These are phyloP conservation scores for Parathielavia appendiculata DNA, from an alignment of 495 filamentous ascomycete genomes.

Conservation along the genomic window DNA sequence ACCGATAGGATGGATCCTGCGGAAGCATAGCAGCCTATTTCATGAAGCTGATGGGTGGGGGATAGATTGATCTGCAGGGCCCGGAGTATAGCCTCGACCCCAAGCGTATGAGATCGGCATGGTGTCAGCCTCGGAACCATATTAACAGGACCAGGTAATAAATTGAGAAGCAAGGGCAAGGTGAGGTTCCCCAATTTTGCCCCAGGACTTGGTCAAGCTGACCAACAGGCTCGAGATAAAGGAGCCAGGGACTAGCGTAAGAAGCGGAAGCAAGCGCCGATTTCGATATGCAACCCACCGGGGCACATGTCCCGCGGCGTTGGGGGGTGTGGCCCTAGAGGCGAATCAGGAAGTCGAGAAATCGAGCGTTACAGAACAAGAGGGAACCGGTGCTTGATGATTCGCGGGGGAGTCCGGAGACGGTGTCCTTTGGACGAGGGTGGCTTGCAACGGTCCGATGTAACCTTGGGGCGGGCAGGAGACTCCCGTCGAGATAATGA, in stretches of 20 bases:
- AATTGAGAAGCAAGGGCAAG: slow-evolving; percentile 24
- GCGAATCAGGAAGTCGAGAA: background rate
- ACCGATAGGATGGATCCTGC: slow-evolving; percentile 32
- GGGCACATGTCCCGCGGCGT: background rate
- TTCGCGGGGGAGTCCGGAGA: background rate
- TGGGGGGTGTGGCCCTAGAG: background rate
- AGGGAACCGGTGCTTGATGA: background rate
- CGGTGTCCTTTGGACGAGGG: background rate
- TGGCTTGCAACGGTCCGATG: slow-evolving; percentile 11
- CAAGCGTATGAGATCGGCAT: slow-evolving; percentile 27
- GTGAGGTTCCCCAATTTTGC: slow-evolving; percentile 23
- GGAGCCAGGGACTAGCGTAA: slow-evolving; percentile 6
- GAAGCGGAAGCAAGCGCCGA: slow-evolving; percentile 18
- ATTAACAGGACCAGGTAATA: slow-evolving; percentile 26
- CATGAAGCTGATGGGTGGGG: slow-evolving; percentile 17
- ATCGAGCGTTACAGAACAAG: background rate
- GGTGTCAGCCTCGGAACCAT: slow-evolving; percentile 22
- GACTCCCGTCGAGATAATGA: too few relatives aligned
- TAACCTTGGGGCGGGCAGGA: too few relatives aligned
- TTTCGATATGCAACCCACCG: slow-evolving; percentile 3
- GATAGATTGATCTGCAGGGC: slow-evolving; percentile 31
- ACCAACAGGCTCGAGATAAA: slow-evolving; percentile 8
- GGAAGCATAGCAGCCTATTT: slow-evolving; percentile 25
- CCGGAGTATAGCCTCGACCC: slow-evolving; percentile 27
- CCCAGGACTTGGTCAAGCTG: slow-evolving; percentile 11